Conservation (phyloP, 2,329 filamentous ascomycete genomes). For the Pseudopyrenochaeta lycopersici region DNA sequence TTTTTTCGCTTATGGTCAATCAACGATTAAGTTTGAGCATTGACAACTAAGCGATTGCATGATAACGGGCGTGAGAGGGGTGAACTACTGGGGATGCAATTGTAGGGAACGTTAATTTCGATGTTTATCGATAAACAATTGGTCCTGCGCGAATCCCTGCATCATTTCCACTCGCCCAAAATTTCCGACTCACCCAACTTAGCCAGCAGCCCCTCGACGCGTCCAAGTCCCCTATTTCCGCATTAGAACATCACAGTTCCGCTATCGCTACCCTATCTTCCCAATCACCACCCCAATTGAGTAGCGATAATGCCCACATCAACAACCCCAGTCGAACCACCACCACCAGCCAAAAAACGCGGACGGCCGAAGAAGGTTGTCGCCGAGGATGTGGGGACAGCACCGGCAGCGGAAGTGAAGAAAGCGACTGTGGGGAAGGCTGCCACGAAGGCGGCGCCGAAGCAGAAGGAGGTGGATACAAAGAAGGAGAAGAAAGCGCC, state of each 20-base stretch:
- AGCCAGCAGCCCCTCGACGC: constrained; percentile 23
- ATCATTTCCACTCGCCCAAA: constrained; percentile 19
- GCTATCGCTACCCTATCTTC: not conserved
- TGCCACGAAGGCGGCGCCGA: constrained; percentile 29
- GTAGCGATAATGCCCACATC: constrained; percentile 14
- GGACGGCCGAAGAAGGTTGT: constrained; percentile 45
- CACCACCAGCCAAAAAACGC: constrained; percentile 37
- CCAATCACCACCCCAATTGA: constrained; percentile 4
- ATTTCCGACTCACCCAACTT: constrained; percentile 14
- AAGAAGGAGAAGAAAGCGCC: constrained; percentile 23
- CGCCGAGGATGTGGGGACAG: constrained; percentile 21
- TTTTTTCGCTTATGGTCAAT: not conserved
- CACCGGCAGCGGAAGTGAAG: constrained; percentile 18
- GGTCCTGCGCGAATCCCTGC: constrained; percentile 19
- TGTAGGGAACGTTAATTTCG: not conserved
- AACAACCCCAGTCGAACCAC: constrained; percentile 17
- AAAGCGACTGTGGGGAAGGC: constrained; percentile 31
- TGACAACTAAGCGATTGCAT: not conserved
- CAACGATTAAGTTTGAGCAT: no score
- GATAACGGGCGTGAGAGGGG: not conserved
- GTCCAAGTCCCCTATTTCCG: constrained; percentile 17
- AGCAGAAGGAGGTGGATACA: constrained; percentile 18
- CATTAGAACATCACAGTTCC: constrained; percentile 10
- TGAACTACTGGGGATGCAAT: no score
- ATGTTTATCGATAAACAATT: constrained; percentile 4